Conservation (phyloP, 2,329 filamentous ascomycete species). For the Nemania serpens region DNA sequence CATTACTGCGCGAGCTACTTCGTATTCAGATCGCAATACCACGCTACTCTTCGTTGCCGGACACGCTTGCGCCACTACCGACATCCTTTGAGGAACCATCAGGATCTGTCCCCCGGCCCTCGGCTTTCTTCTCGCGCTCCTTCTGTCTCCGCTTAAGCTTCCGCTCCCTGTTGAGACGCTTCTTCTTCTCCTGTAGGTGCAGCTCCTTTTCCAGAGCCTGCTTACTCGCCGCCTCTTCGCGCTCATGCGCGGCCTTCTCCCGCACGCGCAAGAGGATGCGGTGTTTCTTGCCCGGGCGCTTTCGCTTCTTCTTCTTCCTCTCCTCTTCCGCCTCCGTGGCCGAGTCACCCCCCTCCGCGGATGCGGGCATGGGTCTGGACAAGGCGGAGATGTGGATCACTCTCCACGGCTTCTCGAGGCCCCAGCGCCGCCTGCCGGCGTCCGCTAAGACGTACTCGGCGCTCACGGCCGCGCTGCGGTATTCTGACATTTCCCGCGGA, state of each 20-base stretch:
- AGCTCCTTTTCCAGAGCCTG: constrained; percentile 57
- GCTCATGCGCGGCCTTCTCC: constrained; percentile 49
- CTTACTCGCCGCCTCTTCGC: constrained; percentile 46
- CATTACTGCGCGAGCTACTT: neutral
- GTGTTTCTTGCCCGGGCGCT: constrained; percentile 59
- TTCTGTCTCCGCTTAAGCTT: constrained; percentile 64
- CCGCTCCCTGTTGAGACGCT: constrained; percentile 63
- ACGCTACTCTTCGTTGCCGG: neutral
- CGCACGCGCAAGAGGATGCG: constrained; percentile 57
- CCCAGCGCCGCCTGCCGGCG: constrained; percentile 56
- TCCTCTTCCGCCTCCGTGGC: neutral
- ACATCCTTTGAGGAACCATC: neutral
- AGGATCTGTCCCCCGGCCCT: constrained; percentile 34
- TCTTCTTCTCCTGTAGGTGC: constrained; percentile 64
- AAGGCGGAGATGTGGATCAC: constrained; percentile 50
- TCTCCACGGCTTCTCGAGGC: constrained; percentile 64
- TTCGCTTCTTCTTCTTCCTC: constrained; percentile 40
- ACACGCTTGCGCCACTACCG: neutral
- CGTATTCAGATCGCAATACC: neutral
- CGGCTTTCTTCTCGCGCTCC: constrained; percentile 59
- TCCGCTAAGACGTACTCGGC: constrained; percentile 55
- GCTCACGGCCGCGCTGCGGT: constrained; percentile 53
- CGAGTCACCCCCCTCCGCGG: constrained; percentile 16
- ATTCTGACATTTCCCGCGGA: constrained; percentile 45
- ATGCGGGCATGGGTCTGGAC: neutral